Conservation (phyloP, 192 early-diverging fungal genomes). For the Backusella luteola region DNA sequence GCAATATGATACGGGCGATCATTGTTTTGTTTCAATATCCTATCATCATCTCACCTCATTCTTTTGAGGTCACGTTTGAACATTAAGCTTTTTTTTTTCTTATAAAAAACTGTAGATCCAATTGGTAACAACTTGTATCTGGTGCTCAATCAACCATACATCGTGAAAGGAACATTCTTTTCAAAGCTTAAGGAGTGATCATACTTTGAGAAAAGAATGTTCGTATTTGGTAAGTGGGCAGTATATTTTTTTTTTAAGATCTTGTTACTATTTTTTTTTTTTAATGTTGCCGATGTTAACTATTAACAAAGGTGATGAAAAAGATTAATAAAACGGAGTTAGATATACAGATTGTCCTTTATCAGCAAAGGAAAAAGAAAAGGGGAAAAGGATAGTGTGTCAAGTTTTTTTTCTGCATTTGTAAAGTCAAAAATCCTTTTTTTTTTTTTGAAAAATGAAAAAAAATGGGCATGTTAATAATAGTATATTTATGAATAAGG, state of each 20-base stretch:
- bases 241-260: not conserved
- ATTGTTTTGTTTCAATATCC: not conserved
- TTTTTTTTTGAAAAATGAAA: not conserved
- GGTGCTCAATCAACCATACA: not conserved
- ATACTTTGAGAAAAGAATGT: slow-evolving; percentile 3
- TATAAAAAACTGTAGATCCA: not conserved
- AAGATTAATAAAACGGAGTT: not conserved
- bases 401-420: too few species aligned
- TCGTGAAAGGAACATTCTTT: not conserved
- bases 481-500: not conserved
- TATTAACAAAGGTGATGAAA: not conserved
- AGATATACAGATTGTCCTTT: not conserved
- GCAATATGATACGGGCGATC: not conserved
- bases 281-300: not conserved
- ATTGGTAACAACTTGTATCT: not conserved
- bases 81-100: not conserved
- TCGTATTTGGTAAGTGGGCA: not conserved
- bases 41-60: too few species aligned
- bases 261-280: not conserved
- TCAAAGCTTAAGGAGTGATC: slow-evolving; percentile 5
- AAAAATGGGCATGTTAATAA: not conserved
- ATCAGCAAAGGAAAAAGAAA: not conserved
- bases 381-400: not conserved
- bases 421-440: not conserved
- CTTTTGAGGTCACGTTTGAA: not conserved